Percentiles rank a stretch among this genome's conserved stretches.
These are phyloP conservation scores for Zizania palustris DNA, from an alignment of 202 grass and related monocot species.

Conservation along the genomic window DNA sequence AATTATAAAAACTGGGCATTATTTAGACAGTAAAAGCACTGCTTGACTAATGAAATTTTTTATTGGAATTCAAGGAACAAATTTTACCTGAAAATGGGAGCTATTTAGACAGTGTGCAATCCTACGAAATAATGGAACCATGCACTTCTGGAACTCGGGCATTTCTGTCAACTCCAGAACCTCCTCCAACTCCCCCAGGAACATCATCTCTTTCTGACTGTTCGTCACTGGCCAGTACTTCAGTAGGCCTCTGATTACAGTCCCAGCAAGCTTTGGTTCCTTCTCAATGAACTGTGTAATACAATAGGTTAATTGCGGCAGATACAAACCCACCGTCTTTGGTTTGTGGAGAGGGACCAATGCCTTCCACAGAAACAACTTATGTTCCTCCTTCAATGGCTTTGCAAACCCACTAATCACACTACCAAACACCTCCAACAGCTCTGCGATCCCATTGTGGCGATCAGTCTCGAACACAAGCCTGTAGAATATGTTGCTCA, in stretches of 20 bases:
- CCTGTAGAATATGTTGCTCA: slow-evolving; percentile 85
- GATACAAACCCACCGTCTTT: slow-evolving; percentile 62
- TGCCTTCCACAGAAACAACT: slow-evolving; percentile 80
- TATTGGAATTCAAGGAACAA: not conserved
- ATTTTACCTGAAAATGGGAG: slow-evolving; percentile 91
- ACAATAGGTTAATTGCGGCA: slow-evolving; percentile 80
- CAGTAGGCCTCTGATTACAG: slow-evolving; percentile 81
- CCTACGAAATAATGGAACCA: slow-evolving; percentile 69
- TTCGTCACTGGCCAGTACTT: slow-evolving; percentile 95
- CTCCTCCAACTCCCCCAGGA: slow-evolving; percentile 89
- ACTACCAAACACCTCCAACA: slow-evolving; percentile 80
- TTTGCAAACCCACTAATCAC: slow-evolving; percentile 81
- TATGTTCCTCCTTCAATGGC: slow-evolving; percentile 88
- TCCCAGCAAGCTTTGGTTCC: slow-evolving; percentile 73
- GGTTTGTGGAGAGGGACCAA: slow-evolving; percentile 84
- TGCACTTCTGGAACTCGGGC: slow-evolving; percentile 80
- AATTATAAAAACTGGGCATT: slow-evolving; percentile 23
- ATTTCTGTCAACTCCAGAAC: slow-evolving; percentile 79
- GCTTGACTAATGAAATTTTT: not conserved
- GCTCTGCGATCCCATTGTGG: slow-evolving; percentile 80
- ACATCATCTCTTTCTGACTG: slow-evolving; percentile 96
- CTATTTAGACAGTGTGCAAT: slow-evolving; percentile 80
- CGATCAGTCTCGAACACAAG: slow-evolving; percentile 72
- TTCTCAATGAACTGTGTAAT: slow-evolving; percentile 85
- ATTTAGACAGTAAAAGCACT: not conserved